Conservation (phyloP, 371 early-diverging fungal genomes). For the Mycotypha africana region DNA sequence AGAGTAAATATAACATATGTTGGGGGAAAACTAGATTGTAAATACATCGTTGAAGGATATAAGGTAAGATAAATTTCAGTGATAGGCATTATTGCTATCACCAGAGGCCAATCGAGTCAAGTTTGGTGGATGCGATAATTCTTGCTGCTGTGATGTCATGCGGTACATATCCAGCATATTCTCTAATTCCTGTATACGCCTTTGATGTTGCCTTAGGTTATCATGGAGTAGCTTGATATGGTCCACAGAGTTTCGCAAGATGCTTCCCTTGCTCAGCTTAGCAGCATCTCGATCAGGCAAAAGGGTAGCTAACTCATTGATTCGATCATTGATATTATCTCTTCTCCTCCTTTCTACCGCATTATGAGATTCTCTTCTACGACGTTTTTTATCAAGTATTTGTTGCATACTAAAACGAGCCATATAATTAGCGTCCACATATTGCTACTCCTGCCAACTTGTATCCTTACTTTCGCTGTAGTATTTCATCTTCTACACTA, state of each 20-base stretch:
- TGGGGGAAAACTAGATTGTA: no score
- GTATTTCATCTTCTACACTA: no score
- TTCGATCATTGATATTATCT: constrained; percentile 95
- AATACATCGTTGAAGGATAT: no score
- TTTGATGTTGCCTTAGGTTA: constrained; percentile 45
- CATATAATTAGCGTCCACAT: no score
- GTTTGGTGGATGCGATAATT: no score
- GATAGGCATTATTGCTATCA: no score
- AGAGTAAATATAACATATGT: no score
- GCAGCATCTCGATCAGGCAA: constrained; percentile 45
- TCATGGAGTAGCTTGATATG: constrained; percentile 72
- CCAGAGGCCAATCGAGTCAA: no score
- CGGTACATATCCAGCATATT: constrained; percentile 25
- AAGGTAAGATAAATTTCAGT: no score
- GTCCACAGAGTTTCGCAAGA: constrained; percentile 83
- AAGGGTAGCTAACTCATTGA: constrained; percentile 49
- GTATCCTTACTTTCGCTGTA: no score
- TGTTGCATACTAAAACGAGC: constrained; percentile 31
- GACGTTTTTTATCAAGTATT: constrained; percentile 28
- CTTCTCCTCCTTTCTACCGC: constrained; percentile 87
- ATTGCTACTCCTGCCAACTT: no score
- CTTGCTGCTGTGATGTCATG: no score
- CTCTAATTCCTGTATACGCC: constrained; percentile 69
- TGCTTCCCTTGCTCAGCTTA: constrained; percentile 75
- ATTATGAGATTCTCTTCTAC: constrained; percentile 35